A percentile compares a stretch with the other conserved stretches of the same genome.
phyloP scores from a whole-genome alignment of 176 grass and related monocot genomes.

The Avena eriantha region DNA sequence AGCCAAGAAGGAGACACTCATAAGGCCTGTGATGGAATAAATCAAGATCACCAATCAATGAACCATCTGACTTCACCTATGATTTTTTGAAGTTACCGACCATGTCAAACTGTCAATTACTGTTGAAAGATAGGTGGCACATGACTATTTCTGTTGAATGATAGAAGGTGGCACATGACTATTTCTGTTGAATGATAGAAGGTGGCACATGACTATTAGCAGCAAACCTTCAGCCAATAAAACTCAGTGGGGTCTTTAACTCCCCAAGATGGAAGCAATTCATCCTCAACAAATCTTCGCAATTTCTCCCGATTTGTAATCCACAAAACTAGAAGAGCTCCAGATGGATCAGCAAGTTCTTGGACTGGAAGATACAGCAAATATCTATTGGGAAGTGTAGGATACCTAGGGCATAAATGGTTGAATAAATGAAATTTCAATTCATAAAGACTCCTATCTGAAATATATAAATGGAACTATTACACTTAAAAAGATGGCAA shows the following conservation, averaged over 20 bases:
- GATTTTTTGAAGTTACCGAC: slow-evolving; percentile 5
- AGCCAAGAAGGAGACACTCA: slow-evolving; percentile 88
- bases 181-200: not conserved
- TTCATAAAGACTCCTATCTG: not conserved
- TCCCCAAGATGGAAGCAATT: slow-evolving; percentile 86
- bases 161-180: not conserved
- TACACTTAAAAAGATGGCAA: not conserved
- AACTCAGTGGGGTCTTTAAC: slow-evolving; percentile 62
- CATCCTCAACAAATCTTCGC: slow-evolving; percentile 68
- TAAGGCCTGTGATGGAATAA: slow-evolving; percentile 98
- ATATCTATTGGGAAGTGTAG: slow-evolving; percentile 83
- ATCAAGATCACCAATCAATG: slow-evolving; percentile 77
- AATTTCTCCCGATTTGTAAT: slow-evolving; percentile 88
- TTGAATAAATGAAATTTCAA: slow-evolving; percentile 27
- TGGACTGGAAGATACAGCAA: slow-evolving; percentile 87
- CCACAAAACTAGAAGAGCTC: slow-evolving; percentile 94
- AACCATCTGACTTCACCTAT: slow-evolving; percentile 85
- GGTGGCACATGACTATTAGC: slow-evolving; percentile 1
- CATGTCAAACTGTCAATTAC: not conserved
- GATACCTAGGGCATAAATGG: slow-evolving; percentile 63
- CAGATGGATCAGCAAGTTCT: slow-evolving; percentile 81
- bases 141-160: not conserved
- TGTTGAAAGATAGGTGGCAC: not conserved
- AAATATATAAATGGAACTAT: not conserved
- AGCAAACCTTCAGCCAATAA: slow-evolving; percentile 92